phyloP scores from a whole-genome alignment of 2,329 filamentous ascomycete genomes.

The Cytospora paraplurivora region DNA sequence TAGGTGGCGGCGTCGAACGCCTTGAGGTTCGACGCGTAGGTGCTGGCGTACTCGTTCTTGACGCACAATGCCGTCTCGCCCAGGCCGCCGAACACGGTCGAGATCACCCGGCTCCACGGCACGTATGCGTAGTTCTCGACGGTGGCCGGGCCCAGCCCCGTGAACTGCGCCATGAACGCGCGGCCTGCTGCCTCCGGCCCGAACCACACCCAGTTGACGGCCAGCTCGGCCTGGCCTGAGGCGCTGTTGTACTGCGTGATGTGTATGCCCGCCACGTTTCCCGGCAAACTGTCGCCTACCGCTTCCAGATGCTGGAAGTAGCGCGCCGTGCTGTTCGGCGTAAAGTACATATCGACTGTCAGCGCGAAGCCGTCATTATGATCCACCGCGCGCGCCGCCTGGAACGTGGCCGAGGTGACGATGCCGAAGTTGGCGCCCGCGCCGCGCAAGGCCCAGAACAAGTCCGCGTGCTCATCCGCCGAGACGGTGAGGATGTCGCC shows the following conservation, averaged over 20 bases:
- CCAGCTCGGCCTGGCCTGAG: constrained; percentile 33
- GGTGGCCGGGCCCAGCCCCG: constrained; percentile 43
- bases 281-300: constrained; percentile 35
- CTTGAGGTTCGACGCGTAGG: too few species aligned
- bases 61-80: too few species aligned
- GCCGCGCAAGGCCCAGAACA: constrained; percentile 47
- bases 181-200: constrained; percentile 41
- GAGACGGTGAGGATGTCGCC: constrained; percentile 44
- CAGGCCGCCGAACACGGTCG: too few species aligned
- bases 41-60: too few species aligned
- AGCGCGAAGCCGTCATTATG: constrained; percentile 37
- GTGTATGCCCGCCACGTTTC: constrained; percentile 38
- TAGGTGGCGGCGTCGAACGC: too few species aligned
- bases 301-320: constrained; percentile 36
- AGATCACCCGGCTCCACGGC: too few species aligned
- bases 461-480: constrained; percentile 43
- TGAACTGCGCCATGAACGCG: constrained; percentile 40
- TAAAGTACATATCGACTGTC: too few species aligned
- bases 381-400: not conserved
- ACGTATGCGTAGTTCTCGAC: too few species aligned
- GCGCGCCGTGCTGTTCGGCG: constrained; percentile 36
- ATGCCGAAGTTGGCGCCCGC: constrained; percentile 48
- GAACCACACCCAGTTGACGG: constrained; percentile 37
- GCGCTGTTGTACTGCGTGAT: constrained; percentile 34
- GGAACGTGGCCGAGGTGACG: constrained; percentile 34